A percentile compares a stretch with the other conserved stretches of the same genome.
phyloP scores from a whole-genome alignment of 2,329 filamentous ascomycete genomes.

The Apiospora phragmitis region DNA sequence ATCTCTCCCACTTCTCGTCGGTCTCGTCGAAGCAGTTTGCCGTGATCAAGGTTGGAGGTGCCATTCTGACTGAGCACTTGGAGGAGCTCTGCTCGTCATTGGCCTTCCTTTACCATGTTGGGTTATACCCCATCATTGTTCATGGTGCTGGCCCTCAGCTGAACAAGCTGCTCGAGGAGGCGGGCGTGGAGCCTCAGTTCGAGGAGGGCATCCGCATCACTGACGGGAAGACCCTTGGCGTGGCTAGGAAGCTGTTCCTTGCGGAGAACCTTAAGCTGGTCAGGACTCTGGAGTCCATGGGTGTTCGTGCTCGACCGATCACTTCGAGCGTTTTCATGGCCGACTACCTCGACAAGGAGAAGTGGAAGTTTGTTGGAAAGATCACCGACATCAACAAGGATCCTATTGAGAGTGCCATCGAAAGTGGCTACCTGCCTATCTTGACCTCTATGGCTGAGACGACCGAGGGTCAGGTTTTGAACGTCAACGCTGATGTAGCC shows the following conservation, averaged over 20 bases:
- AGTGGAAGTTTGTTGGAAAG: slow-evolving; percentile 94
- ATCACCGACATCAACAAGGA: slow-evolving; percentile 89
- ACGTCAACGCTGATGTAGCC: slow-evolving; percentile 97
- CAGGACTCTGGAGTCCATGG: slow-evolving; percentile 84
- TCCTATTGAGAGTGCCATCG: slow-evolving; percentile 88
- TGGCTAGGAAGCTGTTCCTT: slow-evolving; percentile 90
- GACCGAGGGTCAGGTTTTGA: slow-evolving; percentile 85
- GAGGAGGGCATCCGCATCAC: slow-evolving; percentile 96
- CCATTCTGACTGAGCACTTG: slow-evolving; percentile 91
- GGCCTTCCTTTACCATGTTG: slow-evolving; percentile 91
- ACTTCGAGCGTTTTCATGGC: slow-evolving; percentile 88
- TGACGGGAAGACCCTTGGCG: slow-evolving; percentile 88
- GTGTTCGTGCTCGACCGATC: slow-evolving; percentile 85
- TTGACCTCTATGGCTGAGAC: slow-evolving; percentile 96
- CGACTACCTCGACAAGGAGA: slow-evolving; percentile 94
- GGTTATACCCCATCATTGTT: slow-evolving; percentile 91
- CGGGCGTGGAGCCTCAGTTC: slow-evolving; percentile 91
- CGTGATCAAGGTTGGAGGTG: slow-evolving; percentile 96
- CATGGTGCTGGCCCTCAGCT: slow-evolving; percentile 95
- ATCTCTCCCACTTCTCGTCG: slow-evolving; percentile 94
- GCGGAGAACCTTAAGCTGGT: slow-evolving; percentile 94
- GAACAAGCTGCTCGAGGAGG: slow-evolving; percentile 85
- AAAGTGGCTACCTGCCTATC: slow-evolving; percentile 87
- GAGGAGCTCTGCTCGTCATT: slow-evolving; percentile 88
- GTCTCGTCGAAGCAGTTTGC: slow-evolving; percentile 97